Evolutionary conservation across 2,329 filamentous ascomycete genomes (phyloP), one percentile per base, ranked within the genome.

Genomic region (Cladophialophora exuberans): DNA sequence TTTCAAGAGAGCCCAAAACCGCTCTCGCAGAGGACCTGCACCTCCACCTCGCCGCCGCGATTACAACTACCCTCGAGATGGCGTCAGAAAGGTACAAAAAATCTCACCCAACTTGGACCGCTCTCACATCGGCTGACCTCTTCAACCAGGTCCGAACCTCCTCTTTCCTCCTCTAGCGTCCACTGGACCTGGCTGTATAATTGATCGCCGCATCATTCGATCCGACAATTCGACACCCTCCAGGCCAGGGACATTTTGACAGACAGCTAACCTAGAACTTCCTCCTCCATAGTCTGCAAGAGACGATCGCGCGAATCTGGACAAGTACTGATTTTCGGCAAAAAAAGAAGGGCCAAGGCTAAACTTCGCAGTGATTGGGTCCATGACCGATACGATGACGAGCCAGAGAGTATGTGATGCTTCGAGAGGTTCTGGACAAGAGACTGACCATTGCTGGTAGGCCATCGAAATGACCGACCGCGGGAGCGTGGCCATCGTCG

Each of bases 361-460:
- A 26, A 49, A 49, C 20, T 41, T 55, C 51, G 36, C 61, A 90
- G 90, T 69, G 91, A 96, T 79, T 97, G 92, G 92, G 90, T 96
- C 65, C 92, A 97, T 72, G 90, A 96, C 76, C 89, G 86, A 70
- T 96, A 85, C 70, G 89, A 94, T 71, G 89, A 90, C 67, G 82
- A 86, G 70, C 80, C 86, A 74, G 75, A 76, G 56, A 66, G 75
- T 64, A 59, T 47, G 57, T 35, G 28, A 15, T 18, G 6, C 22
- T 17, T n/a, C 11, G 44, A 25, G n/a, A 47, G 28, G 25, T n/a
- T 23, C 48, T 60, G 50, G 47, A 31, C 56, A 55, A 46, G 17
- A 57, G 75, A 73, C 70, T 49, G 17, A 49, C n/a, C 11, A 60
- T 38, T 15, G 35, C 22, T 69, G 67, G 42, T 33, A 54, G 56